These are phyloP conservation scores for Perkinsela sp. DNA, from an alignment of 208 protist genomes.

Conservation along the genomic window DNA sequence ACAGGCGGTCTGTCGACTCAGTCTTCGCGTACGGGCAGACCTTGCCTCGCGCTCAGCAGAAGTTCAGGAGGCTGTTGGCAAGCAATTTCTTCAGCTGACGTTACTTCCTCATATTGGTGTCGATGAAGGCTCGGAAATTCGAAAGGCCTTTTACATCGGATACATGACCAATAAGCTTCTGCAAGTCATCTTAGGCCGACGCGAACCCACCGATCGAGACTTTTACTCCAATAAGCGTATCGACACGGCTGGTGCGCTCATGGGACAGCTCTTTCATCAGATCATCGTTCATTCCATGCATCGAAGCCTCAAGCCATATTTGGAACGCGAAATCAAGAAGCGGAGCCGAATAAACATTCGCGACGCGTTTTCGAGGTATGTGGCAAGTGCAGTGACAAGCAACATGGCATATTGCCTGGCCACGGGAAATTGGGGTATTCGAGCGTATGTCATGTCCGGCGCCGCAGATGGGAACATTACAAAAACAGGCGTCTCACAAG, in stretches of 20 bases:
- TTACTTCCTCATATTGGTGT: constrained; percentile 53
- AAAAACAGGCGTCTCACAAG: constrained; percentile 76
- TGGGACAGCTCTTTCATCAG: constrained; percentile 93
- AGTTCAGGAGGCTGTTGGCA: constrained; percentile 3
- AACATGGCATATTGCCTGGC: constrained; percentile 84
- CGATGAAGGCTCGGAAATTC: constrained; percentile 23
- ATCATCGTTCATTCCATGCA: constrained; percentile 91
- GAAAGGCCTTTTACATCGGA: constrained; percentile 85
- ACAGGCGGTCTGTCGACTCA: constrained; percentile 61
- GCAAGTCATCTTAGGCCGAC: constrained; percentile 49
- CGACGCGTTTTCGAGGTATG: constrained; percentile 30
- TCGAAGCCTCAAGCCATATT: constrained; percentile 89
- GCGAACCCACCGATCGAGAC: constrained; percentile 85
- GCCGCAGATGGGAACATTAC: constrained; percentile 49
- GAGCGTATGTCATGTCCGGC: constrained; percentile 79
- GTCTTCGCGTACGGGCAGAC: constrained; percentile 2
- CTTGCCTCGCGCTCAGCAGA: background rate
- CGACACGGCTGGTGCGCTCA: constrained; percentile 83
- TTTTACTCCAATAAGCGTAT: constrained; percentile 99
- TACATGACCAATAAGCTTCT: constrained; percentile 92
- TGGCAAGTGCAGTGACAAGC: constrained; percentile 73
- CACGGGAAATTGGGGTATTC: constrained; percentile 80
- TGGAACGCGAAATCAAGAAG: constrained; percentile 63
- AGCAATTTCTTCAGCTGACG: background rate
- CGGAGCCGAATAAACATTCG: constrained; percentile 64